Evolutionary conservation across 2,329 filamentous ascomycete genomes (phyloP).

Genomic region (Cytospora piceae): DNA sequence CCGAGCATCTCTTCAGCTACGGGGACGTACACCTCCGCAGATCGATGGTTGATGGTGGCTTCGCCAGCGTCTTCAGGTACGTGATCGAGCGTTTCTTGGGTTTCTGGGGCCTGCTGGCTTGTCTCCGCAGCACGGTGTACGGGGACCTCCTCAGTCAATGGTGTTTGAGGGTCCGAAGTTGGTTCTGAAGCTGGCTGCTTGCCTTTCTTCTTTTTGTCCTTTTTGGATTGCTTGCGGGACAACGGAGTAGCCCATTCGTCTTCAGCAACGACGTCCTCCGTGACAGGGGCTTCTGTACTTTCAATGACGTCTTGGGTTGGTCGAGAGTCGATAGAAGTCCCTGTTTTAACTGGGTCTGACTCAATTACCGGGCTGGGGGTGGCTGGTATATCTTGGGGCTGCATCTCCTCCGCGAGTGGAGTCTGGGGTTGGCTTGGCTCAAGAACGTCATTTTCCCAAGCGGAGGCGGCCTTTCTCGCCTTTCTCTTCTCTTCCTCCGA

Average conservation of each 20-base stretch:
- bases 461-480: constrained; percentile 38
- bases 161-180: constrained; percentile 26
- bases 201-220: constrained; percentile 44
- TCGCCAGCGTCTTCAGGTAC: neutral
- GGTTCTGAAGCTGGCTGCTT: constrained; percentile 33
- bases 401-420: constrained; percentile 10
- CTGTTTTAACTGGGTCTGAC: neutral
- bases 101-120: neutral
- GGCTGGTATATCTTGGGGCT: constrained; percentile 4
- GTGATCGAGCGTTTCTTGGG: neutral
- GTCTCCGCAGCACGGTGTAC: neutral
- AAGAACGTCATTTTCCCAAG: constrained; percentile 22
- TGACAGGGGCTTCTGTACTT: constrained; percentile 31
- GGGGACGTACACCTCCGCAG: constrained; percentile 16
- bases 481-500: constrained; percentile 32
- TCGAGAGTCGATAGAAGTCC: neutral
- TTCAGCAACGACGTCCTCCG: constrained; percentile 27
- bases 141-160: constrained; percentile 13
- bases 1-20: constrained; percentile 1
- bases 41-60: constrained; percentile 1
- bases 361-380: constrained; percentile 1
- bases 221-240: constrained; percentile 41
- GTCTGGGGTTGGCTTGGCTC: constrained; percentile 28
- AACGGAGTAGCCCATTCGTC: constrained; percentile 32
- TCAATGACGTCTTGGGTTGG: constrained; percentile 31